phyloP scores from a whole-genome alignment of 2,329 filamentous ascomycete species.

The Venturia oleaginea region DNA sequence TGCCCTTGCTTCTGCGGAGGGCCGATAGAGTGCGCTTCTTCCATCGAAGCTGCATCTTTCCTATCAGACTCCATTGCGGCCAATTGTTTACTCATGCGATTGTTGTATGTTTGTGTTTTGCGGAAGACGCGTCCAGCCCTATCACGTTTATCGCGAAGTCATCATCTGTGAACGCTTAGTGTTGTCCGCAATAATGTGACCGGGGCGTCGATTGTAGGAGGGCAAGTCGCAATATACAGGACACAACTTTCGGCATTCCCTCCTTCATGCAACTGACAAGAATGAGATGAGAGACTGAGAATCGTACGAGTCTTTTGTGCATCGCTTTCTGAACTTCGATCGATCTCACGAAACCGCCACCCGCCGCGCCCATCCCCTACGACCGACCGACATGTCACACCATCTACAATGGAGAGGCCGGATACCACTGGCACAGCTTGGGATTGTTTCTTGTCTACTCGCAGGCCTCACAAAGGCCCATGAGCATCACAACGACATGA shows the following conservation, averaged over 20 bases:
- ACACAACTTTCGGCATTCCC: neutral
- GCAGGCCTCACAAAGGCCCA: conserved; percentile 19
- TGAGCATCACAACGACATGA: conserved; percentile 32
- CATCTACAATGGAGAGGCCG: neutral
- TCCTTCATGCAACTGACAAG: neutral
- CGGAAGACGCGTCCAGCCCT: neutral
- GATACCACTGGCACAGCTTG: neutral
- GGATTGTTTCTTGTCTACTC: neutral
- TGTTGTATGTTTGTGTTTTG: neutral
- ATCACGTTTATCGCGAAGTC: neutral
- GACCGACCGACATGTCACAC: conserved; percentile 8
- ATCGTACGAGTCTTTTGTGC: neutral
- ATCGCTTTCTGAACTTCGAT: neutral
- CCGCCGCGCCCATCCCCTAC: neutral
- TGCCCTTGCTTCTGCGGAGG: neutral
- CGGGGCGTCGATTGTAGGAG: neutral
- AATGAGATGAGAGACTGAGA: neutral
- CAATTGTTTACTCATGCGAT: neutral
- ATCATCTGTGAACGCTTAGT: neutral
- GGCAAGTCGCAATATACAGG: neutral
- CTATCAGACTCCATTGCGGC: neutral
- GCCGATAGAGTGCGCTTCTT: neutral
- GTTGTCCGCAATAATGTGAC: neutral
- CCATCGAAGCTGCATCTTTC: neutral
- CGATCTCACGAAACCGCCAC: conserved; percentile 6